Evolutionary conservation across 1,139 yeast genomes (phyloP).

Genomic region (Blastobotrys aristatus): DNA sequence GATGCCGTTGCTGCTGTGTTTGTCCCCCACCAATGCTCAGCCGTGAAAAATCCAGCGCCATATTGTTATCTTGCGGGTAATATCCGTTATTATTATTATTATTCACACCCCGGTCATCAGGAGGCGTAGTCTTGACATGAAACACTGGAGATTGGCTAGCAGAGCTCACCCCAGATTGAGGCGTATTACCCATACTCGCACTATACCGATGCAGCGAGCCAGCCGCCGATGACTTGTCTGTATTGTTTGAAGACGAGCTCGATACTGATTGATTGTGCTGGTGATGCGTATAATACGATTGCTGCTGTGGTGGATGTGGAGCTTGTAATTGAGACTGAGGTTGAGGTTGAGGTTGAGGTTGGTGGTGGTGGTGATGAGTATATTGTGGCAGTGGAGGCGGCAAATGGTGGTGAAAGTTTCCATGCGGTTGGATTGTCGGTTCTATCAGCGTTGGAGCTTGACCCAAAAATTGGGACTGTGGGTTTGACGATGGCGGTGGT

Average conservation of each 20-base stretch:
- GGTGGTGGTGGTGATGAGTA: neutral
- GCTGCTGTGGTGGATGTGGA: neutral
- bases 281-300: neutral
- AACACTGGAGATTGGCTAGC: neutral
- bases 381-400: neutral
- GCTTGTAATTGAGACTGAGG: neutral
- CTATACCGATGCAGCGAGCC: neutral
- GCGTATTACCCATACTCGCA: neutral
- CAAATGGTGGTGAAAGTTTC: neutral
- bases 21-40: neutral
- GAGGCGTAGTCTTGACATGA: constrained; percentile 7
- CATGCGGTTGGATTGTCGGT: too few species aligned
- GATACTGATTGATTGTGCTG: neutral
- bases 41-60: neutral
- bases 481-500: neutral
- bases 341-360: neutral
- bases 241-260: neutral
- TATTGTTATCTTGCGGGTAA: too few species aligned
- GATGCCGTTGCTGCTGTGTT: neutral
- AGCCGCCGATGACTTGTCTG: neutral
- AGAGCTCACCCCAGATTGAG: neutral
- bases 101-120: neutral
- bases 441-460: too few species aligned
- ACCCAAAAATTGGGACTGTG: too few species aligned
- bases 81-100: neutral